A percentile compares a stretch with the other conserved stretches of the same genome.
phyloP scores from a whole-genome alignment of 1,284 basidiomycete species.

The Puccinia horiana region DNA sequence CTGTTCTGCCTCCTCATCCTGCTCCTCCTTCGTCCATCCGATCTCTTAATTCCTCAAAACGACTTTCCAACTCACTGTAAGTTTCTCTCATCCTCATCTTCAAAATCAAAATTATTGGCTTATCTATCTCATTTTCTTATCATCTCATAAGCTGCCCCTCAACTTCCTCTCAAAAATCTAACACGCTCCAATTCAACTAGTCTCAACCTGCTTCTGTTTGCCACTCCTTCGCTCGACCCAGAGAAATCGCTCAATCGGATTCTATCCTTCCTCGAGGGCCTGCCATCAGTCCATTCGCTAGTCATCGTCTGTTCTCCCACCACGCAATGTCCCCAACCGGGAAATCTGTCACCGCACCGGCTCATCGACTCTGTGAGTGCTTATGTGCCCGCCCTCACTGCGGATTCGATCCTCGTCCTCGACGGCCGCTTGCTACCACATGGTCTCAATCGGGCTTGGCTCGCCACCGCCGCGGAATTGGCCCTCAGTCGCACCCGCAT shows the following conservation, averaged over 20 bases:
- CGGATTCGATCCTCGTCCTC: constrained; percentile 18
- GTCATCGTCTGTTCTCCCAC: constrained; percentile 3
- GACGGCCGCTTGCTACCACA: not conserved
- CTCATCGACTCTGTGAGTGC: not conserved
- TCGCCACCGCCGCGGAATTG: not conserved
- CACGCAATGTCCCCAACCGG: not conserved
- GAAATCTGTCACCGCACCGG: not conserved
- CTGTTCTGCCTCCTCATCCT: too few species aligned
- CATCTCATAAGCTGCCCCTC: not conserved
- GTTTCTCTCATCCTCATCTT: too few species aligned
- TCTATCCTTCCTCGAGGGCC: not conserved
- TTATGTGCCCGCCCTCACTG: not conserved
- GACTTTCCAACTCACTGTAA: too few species aligned
- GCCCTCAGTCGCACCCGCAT: not conserved
- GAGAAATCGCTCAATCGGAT: not conserved
- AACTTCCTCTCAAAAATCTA: not conserved
- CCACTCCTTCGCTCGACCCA: not conserved
- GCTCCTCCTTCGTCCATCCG: too few species aligned
- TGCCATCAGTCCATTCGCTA: not conserved
- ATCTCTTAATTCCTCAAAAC: too few species aligned
- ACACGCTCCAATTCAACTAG: not conserved
- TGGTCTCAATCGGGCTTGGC: not conserved
- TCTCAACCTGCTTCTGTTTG: not conserved
- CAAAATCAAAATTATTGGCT: too few species aligned
- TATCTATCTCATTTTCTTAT: too few species aligned